Evolutionary conservation across 306 rosid species (phyloP).

Genomic region (Corylus avellana): DNA sequence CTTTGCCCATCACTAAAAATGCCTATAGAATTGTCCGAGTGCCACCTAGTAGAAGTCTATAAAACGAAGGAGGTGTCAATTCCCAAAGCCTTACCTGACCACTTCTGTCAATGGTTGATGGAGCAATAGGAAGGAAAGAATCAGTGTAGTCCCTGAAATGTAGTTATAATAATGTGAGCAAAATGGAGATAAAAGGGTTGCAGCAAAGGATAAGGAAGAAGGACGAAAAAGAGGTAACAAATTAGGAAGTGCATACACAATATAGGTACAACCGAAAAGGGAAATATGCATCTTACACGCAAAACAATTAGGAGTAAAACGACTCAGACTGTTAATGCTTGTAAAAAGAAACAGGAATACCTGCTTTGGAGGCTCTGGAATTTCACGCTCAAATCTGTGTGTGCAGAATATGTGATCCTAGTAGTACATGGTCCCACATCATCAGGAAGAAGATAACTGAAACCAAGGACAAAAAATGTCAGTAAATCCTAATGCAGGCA

Average conservation of each 20-base stretch:
- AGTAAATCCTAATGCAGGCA: too few relatives aligned
- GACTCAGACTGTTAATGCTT: background rate
- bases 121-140: constrained; percentile 98
- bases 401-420: constrained; percentile 93
- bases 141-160: constrained; percentile 90
- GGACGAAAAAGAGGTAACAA: constrained; percentile 13
- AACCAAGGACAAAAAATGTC: too few relatives aligned
- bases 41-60: background rate
- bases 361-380: constrained; percentile 99
- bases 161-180: constrained; percentile 13
- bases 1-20: too few relatives aligned
- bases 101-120: constrained; percentile 93
- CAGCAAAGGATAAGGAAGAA: constrained; percentile 1
- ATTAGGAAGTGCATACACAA: background rate
- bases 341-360: constrained; percentile 38
- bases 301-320: constrained; percentile 8
- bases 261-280: background rate
- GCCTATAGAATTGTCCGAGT: background rate
- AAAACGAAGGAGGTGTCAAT: background rate
- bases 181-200: background rate
- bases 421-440: constrained; percentile 84
- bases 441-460: too few relatives aligned
- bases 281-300: constrained; percentile 2
- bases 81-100: constrained; percentile 73
- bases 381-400: constrained; percentile 95